A percentile compares a stretch with the other conserved stretches of the same genome.
Conservation (phyloP, 2,329 filamentous ascomycete genomes). For the Apiospora arundinis region DNA sequence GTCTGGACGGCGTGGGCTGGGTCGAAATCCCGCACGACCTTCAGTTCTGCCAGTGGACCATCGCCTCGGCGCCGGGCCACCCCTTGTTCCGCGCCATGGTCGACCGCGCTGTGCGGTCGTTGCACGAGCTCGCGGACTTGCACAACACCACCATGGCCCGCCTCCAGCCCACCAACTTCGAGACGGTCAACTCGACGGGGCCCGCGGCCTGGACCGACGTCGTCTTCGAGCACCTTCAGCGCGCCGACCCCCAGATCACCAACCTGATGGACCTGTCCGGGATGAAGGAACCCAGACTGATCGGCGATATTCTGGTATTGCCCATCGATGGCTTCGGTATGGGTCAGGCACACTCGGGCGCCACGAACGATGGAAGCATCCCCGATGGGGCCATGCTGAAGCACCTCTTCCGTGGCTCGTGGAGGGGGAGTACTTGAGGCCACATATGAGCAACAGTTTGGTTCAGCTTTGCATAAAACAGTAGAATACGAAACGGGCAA, state of each 20-base stretch:
- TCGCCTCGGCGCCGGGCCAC: conserved; percentile 41
- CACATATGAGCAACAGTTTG: background rate
- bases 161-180: conserved; percentile 33
- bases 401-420: conserved; percentile 36
- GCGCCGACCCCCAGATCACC: conserved; percentile 30
- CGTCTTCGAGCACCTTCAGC: conserved; percentile 37
- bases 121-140: conserved; percentile 29
- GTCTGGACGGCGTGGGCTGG: conserved; percentile 35
- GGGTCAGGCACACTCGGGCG: conserved; percentile 37
- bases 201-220: conserved; percentile 42
- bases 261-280: conserved; percentile 26
- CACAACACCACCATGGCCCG: conserved; percentile 23
- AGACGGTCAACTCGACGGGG: conserved; percentile 42
- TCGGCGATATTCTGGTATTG: conserved; percentile 33
- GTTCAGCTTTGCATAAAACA: background rate
- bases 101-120: conserved; percentile 31
- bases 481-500: background rate
- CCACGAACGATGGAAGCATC: conserved; percentile 36
- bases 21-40: conserved; percentile 38
- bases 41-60: conserved; percentile 46
- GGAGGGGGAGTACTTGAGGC: conserved; percentile 21
- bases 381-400: conserved; percentile 35
- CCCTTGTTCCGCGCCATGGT: conserved; percentile 39
- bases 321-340: conserved; percentile 39
- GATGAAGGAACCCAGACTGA: conserved; percentile 25